Conservation (phyloP, 1,284 basidiomycete genomes). For the Ceratobasidium sp. region DNA sequence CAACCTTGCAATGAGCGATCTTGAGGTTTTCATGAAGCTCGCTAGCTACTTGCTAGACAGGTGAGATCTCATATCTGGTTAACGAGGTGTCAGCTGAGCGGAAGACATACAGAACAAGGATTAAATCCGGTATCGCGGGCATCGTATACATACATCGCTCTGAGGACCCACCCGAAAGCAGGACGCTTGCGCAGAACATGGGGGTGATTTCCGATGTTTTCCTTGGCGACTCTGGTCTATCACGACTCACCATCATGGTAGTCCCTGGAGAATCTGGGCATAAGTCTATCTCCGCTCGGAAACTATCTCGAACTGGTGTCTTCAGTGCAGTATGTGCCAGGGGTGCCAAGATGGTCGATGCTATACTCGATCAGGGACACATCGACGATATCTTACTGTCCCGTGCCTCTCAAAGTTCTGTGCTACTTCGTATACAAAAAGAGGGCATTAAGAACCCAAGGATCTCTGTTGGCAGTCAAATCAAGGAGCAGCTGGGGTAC, state of each 20-base stretch:
- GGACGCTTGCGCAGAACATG: constrained; percentile 7
- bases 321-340: neutral
- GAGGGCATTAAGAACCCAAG: neutral
- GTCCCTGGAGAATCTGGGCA: neutral
- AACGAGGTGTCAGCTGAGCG: neutral
- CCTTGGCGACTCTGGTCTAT: constrained; percentile 30
- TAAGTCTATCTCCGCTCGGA: neutral
- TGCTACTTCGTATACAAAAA: neutral
- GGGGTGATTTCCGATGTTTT: constrained; percentile 13
- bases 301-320: neutral
- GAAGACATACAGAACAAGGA: neutral
- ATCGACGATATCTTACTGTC: constrained; percentile 2
- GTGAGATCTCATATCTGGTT: neutral
- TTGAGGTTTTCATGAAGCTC: neutral
- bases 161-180: neutral
- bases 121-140: neutral
- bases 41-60: constrained; percentile 2
- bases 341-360: neutral
- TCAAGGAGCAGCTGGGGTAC: constrained; percentile 9
- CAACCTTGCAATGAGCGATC: constrained; percentile 2
- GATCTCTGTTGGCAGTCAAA: neutral
- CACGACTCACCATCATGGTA: constrained; percentile 10
- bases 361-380: neutral
- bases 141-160: constrained; percentile 25
- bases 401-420: neutral